Percentiles rank a stretch among this genome's conserved stretches.
phyloP scores from a whole-genome alignment of 495 filamentous ascomycete species.

The Penicillium steckii region DNA sequence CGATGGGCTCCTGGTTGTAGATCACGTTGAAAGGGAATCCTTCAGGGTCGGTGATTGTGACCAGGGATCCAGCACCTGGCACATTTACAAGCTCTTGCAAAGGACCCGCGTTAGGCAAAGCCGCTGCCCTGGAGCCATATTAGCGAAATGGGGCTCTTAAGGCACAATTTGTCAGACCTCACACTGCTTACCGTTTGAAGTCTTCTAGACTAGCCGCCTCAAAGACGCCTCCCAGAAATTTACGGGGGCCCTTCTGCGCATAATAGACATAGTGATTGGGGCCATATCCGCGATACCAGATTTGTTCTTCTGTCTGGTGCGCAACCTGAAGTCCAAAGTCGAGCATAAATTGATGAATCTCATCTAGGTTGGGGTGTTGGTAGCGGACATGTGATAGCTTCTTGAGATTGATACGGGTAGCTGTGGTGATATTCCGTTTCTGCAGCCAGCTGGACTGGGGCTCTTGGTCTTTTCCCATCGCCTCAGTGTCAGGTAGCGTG shows the following conservation, averaged over 20 bases:
- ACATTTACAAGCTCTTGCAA: conserved; percentile 27
- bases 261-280: conserved; percentile 57
- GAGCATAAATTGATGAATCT: conserved; percentile 27
- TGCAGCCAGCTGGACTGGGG: too few species aligned
- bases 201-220: conserved; percentile 57
- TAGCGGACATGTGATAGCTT: conserved; percentile 50
- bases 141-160: too few species aligned
- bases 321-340: conserved; percentile 58
- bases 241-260: conserved; percentile 44
- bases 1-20: too few species aligned
- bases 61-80: conserved; percentile 32
- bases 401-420: conserved; percentile 37
- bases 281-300: conserved; percentile 61
- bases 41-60: conserved; percentile 37
- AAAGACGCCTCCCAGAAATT: conserved; percentile 55
- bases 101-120: conserved; percentile 21
- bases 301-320: conserved; percentile 42
- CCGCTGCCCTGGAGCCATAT: conserved; percentile 20
- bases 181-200: conserved; percentile 39
- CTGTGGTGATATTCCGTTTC: conserved; percentile 30
- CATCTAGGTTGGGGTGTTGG: conserved; percentile 45
- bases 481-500: too few species aligned
- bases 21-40: too few species aligned
- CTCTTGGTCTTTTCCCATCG: too few species aligned
- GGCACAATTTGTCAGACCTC: too few species aligned